Percentiles rank a stretch among this genome's conserved stretches.
Evolutionary conservation across 164 flowering plant species (phyloP).

Genomic region (Nymphaea colorata): DNA sequence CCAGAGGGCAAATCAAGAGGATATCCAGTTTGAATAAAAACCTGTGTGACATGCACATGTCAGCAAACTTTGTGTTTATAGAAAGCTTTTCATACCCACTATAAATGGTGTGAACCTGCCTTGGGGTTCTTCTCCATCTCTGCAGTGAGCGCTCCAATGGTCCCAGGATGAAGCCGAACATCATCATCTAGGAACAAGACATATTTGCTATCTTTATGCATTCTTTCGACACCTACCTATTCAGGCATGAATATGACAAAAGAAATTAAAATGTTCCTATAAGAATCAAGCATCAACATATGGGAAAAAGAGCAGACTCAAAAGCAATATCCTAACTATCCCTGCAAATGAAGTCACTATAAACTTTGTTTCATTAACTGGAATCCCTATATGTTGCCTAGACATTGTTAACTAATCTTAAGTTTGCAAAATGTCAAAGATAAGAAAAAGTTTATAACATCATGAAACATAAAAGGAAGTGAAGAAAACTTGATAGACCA

Average conservation of each 20-base stretch:
- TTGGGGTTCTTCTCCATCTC: slow-evolving; percentile 94
- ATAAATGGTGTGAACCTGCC: slow-evolving; percentile 24
- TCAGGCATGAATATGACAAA: background rate
- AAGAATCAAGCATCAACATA: too few species aligned
- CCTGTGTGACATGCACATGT: slow-evolving; percentile 33
- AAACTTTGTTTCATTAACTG: too few species aligned
- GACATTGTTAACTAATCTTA: too few species aligned
- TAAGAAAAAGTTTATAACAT: too few species aligned
- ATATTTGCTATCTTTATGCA: slow-evolving; percentile 91
- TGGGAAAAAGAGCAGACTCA: too few species aligned
- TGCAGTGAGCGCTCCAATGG: slow-evolving; percentile 83
- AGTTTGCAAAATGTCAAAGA: too few species aligned
- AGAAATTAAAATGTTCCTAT: background rate
- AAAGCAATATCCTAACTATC: too few species aligned
- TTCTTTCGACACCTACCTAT: slow-evolving; percentile 79
- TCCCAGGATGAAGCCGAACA: slow-evolving; percentile 93
- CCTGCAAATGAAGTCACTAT: too few species aligned
- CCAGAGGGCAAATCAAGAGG: slow-evolving; percentile 99
- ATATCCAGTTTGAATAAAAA: slow-evolving; percentile 97
- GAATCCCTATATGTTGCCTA: too few species aligned
- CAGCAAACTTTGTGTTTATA: background rate
- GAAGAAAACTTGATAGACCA: too few species aligned
- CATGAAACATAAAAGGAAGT: too few species aligned
- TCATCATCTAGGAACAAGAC: slow-evolving; percentile 94
- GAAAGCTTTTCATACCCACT: background rate